These are phyloP conservation scores for Trametes sanguinea DNA, from an alignment of 768 basidiomycete species.

Conservation along the genomic window DNA sequence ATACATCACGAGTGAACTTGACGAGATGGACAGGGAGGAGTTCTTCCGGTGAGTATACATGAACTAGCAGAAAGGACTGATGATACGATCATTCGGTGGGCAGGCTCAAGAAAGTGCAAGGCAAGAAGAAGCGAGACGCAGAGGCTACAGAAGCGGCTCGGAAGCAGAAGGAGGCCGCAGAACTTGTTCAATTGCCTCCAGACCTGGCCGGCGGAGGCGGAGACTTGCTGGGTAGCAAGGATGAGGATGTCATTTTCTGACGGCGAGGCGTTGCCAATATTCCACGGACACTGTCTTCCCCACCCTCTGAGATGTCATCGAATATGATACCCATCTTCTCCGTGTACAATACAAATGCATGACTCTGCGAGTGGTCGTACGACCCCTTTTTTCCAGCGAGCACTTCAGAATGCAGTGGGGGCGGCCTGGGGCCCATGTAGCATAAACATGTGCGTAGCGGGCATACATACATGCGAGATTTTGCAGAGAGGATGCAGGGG, in stretches of 20 bases:
- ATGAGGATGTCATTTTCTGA: constrained; percentile 93
- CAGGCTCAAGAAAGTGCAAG: constrained; percentile 95
- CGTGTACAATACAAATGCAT: constrained; percentile 22
- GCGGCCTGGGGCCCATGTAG: constrained; percentile 40
- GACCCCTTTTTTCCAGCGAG: constrained; percentile 11
- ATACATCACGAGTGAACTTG: constrained; percentile 95
- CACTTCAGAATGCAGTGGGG: constrained; percentile 7
- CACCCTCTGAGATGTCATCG: constrained; percentile 5
- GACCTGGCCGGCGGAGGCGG: constrained; percentile 41
- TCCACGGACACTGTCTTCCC: neutral
- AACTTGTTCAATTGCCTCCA: constrained; percentile 26
- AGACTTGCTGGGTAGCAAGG: constrained; percentile 83
- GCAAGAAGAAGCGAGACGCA: constrained; percentile 90
- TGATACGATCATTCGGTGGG: neutral
- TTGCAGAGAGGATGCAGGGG: constrained; percentile 42
- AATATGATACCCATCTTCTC: constrained; percentile 22
- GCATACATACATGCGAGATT: constrained; percentile 71
- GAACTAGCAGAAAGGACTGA: neutral
- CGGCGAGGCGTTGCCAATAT: neutral
- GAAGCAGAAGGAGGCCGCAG: constrained; percentile 19
- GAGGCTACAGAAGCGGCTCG: constrained; percentile 33
- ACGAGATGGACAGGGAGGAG: constrained; percentile 98
- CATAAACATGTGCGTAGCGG: constrained; percentile 53
- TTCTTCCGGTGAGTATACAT: constrained; percentile 73
- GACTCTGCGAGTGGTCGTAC: constrained; percentile 2